Evolutionary conservation across 1,284 basidiomycete species (phyloP).

Genomic region (Psilocybe mexicana): DNA sequence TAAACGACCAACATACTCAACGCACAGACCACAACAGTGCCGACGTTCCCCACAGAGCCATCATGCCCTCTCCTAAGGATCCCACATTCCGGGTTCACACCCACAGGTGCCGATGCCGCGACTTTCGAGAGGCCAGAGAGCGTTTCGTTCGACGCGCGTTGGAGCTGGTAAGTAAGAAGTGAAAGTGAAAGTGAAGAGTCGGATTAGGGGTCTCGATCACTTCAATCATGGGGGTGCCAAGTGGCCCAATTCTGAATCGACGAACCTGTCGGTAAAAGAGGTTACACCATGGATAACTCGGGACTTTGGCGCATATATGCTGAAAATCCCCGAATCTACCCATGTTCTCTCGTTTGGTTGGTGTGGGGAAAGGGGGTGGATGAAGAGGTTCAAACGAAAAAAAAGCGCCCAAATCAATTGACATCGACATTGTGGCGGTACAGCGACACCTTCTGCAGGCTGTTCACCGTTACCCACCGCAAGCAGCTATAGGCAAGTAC

Average conservation of each 20-base stretch:
- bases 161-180: constrained; percentile 18
- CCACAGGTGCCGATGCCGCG: constrained; percentile 31
- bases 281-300: constrained; percentile 35
- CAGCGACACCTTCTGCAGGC: too few relatives aligned
- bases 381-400: too few relatives aligned
- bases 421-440: too few relatives aligned
- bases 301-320: constrained; percentile 27
- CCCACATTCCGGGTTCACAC: constrained; percentile 37
- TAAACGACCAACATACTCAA: constrained; percentile 54
- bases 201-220: too few relatives aligned
- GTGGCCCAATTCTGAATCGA: background rate
- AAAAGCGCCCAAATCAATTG: too few relatives aligned
- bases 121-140: constrained; percentile 26
- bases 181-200: background rate
- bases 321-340: constrained; percentile 31
- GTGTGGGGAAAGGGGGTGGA: background rate
- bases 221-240: too few relatives aligned
- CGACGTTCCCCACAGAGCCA: constrained; percentile 68
- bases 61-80: constrained; percentile 42
- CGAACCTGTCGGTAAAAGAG: constrained; percentile 33
- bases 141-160: constrained; percentile 19
- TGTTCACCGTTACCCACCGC: too few relatives aligned
- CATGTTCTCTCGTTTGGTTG: constrained; percentile 11
- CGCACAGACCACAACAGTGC: constrained; percentile 69
- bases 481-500: too few relatives aligned